phyloP scores from a whole-genome alignment of 2,329 filamentous ascomycete species.

The Ophiostoma angusticollis region DNA sequence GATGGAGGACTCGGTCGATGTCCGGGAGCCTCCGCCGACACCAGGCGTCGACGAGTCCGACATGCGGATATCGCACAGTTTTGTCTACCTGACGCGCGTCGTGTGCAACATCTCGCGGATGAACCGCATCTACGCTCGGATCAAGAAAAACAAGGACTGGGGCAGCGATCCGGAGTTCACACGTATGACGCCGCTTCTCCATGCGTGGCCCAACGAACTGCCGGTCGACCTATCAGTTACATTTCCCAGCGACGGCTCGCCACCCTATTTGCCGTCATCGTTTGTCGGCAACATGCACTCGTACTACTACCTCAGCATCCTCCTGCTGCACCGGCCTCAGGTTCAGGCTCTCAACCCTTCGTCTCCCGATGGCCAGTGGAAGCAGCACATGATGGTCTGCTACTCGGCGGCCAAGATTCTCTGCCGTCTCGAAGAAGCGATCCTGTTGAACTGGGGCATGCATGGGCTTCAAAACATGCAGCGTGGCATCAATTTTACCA shows the following conservation, averaged over 20 bases:
- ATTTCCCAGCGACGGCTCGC: slow-evolving; percentile 64
- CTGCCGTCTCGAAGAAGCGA: slow-evolving; percentile 75
- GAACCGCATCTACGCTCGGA: slow-evolving; percentile 58
- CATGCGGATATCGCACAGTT: slow-evolving; percentile 67
- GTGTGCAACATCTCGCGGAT: slow-evolving; percentile 68
- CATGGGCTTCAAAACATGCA: slow-evolving; percentile 82
- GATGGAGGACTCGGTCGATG: slow-evolving; percentile 62
- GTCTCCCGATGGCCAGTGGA: slow-evolving; percentile 62
- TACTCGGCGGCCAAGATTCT: slow-evolving; percentile 74
- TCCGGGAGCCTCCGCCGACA: slow-evolving; percentile 49
- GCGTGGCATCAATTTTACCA: slow-evolving; percentile 84
- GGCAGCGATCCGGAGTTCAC: slow-evolving; percentile 73
- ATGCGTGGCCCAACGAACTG: slow-evolving; percentile 62
- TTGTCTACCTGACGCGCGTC: slow-evolving; percentile 65
- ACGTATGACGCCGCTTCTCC: slow-evolving; percentile 64
- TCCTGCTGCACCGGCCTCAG: slow-evolving; percentile 81
- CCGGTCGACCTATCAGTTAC: slow-evolving; percentile 66
- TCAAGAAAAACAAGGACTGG: slow-evolving; percentile 65
- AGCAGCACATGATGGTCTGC: slow-evolving; percentile 74
- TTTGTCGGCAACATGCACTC: slow-evolving; percentile 82
- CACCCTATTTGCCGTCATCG: slow-evolving; percentile 75
- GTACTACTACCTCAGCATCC: slow-evolving; percentile 74
- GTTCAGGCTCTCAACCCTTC: slow-evolving; percentile 66
- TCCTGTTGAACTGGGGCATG: slow-evolving; percentile 64
- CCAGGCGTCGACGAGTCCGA: slow-evolving; percentile 62